Evolutionary conservation across 1,139 yeast genomes (phyloP), one percentile per base, ranked within the genome.

Genomic region (Debaryomyces coudertii): DNA sequence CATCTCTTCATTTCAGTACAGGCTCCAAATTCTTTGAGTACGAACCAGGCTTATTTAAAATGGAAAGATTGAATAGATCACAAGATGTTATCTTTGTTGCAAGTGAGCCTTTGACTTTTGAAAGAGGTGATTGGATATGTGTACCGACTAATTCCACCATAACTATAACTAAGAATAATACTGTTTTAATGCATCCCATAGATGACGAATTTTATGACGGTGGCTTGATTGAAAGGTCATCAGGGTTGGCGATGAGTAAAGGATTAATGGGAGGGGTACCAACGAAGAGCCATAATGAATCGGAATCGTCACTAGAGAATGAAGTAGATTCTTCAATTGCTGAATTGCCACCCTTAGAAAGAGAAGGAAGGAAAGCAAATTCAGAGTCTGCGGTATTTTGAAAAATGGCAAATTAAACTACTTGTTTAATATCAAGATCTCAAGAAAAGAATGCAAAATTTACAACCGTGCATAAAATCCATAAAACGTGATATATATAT

Each of bases 31-130:
- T 93, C 66, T 84, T 86, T 44, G 99, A 92, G 66, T 86, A 87
- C 59, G 87, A 83, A 49, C 97, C 96, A 0, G 90, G 93, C 4
- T 87, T 90, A 56, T 93, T 90, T 70, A 81, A 89, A 57, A 90
- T 93, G 97, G 97, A 93, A 65, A 76, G 99, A 43, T 74, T 89
- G 49, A 96, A 92, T 64, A 76, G 97, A 43, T 88, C 95, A 7
- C 98, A 92, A 63, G 93, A 90, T 64, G 93, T 93, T 30, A 86
- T 93, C n/a, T 87, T 93, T 83, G 90, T 93, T 37, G 97, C 99
- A 2, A 86, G 96, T 29, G 99, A 93, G 61, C 99, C 99, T 0
- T 74, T 93, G 48, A 93, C 99, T 0, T 93, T 93, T 66, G 98
- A 93, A 69, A 73, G 99, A 47, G 93, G 93, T 34, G 99, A 93